Evolutionary conservation across 306 rosid species (phyloP).

Genomic region (Castanea mollissima): DNA sequence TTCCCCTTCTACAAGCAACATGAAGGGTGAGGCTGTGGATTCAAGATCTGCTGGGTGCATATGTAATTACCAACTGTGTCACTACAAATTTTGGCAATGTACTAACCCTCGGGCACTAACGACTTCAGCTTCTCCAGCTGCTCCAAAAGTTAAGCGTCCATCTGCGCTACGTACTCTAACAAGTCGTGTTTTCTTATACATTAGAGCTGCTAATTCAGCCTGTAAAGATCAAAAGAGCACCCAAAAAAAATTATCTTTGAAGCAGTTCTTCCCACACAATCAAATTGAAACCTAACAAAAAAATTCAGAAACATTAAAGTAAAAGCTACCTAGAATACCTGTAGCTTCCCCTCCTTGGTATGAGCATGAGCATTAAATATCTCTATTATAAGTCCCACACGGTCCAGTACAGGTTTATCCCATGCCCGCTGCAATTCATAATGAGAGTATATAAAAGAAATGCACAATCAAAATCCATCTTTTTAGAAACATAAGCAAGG

Average conservation of each 20-base stretch:
- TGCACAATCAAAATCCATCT: background rate
- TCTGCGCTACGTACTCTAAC: conserved; percentile 62
- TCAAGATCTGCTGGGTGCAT: background rate
- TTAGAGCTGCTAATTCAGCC: conserved; percentile 94
- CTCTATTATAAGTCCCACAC: conserved; percentile 91
- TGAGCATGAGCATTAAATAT: conserved; percentile 90
- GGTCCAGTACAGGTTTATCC: conserved; percentile 82
- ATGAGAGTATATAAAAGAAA: background rate
- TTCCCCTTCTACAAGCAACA: too few relatives aligned
- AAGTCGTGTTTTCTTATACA: conserved; percentile 82
- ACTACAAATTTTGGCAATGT: conserved; percentile 10
- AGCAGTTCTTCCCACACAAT: conserved; percentile 1
- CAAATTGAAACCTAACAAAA: conserved; percentile 10
- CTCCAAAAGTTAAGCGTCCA: conserved; percentile 82
- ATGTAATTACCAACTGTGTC: background rate
- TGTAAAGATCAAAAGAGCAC: conserved; percentile 21
- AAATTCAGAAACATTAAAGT: conserved; percentile 1
- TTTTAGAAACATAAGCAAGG: background rate
- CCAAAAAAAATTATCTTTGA: conserved; percentile 2
- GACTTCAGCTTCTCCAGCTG: conserved; percentile 78
- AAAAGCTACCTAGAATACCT: conserved; percentile 40
- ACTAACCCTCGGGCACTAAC: conserved; percentile 91
- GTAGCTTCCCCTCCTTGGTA: conserved; percentile 83
- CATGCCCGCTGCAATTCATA: conserved; percentile 51
- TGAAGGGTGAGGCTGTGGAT: too few relatives aligned